Evolutionary conservation across 1,139 yeast genomes (phyloP).

Genomic region (Hansenula lynferdii): DNA sequence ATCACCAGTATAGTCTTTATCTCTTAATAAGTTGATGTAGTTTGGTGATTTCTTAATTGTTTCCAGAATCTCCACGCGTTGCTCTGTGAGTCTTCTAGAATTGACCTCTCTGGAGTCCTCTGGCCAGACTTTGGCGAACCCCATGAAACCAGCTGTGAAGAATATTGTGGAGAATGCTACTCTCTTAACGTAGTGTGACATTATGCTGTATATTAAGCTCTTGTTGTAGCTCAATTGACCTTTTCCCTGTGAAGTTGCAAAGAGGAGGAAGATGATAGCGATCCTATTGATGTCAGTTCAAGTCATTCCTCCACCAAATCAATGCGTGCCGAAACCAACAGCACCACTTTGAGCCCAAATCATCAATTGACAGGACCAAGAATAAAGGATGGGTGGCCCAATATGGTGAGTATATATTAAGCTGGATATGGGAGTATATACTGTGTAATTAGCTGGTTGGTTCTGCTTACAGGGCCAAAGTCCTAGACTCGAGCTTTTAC

Average conservation of each 20-base stretch:
- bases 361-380: too few relatives aligned
- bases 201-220: not conserved
- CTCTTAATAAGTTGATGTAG: slow-evolving; percentile 29
- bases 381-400: too few relatives aligned
- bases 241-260: not conserved
- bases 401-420: too few relatives aligned
- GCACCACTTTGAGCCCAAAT: too few relatives aligned
- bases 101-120: slow-evolving; percentile 32
- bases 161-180: slow-evolving; percentile 33
- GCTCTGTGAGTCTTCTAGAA: slow-evolving; percentile 24
- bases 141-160: slow-evolving; percentile 42
- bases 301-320: too few relatives aligned
- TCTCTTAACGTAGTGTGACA: slow-evolving; percentile 20
- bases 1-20: slow-evolving; percentile 26
- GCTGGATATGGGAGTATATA: too few relatives aligned
- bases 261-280: too few relatives aligned
- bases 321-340: too few relatives aligned
- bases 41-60: slow-evolving; percentile 30
- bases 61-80: slow-evolving; percentile 31
- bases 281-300: too few relatives aligned
- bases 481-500: too few relatives aligned
- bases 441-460: too few relatives aligned
- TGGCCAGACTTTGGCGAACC: slow-evolving; percentile 39
- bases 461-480: too few relatives aligned
- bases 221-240: not conserved